A percentile compares a stretch with the other conserved stretches of the same genome.
Evolutionary conservation across 2,329 filamentous ascomycete species (phyloP).

Genomic region (Blastomyces emzantsi): DNA sequence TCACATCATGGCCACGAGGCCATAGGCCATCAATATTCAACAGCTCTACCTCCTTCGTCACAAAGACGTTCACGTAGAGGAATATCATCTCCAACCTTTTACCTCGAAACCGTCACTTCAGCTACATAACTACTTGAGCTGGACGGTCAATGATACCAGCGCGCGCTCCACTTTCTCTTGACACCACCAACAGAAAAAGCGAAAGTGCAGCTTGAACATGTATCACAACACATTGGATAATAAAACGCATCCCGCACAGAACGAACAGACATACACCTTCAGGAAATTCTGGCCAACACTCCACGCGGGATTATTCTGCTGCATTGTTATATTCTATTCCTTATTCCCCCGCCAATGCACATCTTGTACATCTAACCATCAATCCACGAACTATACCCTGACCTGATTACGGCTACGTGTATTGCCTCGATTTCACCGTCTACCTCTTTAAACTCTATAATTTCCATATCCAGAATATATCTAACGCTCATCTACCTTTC

Average conservation of each 20-base stretch:
- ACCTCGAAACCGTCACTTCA: neutral
- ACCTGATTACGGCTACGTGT: neutral
- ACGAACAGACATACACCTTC: neutral
- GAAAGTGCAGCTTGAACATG: neutral
- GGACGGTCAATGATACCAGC: neutral
- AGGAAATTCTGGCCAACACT: neutral
- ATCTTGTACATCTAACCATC: neutral
- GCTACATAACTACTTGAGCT: neutral
- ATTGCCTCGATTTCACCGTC: neutral
- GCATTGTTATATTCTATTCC: neutral
- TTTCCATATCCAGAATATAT: neutral
- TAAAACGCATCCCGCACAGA: neutral
- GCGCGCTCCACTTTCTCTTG: neutral
- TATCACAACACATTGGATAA: neutral
- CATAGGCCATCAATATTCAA: neutral
- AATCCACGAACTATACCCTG: neutral
- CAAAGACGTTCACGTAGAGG: neutral
- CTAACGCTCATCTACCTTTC: neutral
- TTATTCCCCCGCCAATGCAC: neutral
- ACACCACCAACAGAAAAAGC: neutral
- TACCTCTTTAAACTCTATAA: neutral
- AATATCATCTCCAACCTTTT: neutral
- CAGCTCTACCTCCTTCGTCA: neutral
- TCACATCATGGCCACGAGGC: neutral
- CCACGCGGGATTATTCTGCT: neutral